Conservation (phyloP, 2,329 filamentous ascomycete species). For the Taxawa tesnikishii region DNA sequence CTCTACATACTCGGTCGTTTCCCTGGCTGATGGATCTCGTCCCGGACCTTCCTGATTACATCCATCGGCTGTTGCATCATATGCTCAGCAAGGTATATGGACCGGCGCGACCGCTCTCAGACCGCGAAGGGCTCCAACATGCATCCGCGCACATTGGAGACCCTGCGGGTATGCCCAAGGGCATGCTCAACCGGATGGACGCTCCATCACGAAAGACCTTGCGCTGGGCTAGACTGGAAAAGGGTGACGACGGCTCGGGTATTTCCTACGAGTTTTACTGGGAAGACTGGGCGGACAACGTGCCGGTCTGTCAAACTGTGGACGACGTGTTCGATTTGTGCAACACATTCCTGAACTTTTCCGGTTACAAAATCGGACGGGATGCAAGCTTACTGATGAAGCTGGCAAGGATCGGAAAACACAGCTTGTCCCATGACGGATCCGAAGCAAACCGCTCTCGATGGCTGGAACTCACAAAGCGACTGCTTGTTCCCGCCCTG, state of each 20-base stretch:
- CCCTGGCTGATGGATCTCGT: slow-evolving; percentile 80
- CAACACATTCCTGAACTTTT: slow-evolving; percentile 69
- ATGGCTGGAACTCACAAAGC: slow-evolving; percentile 76
- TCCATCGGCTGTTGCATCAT: slow-evolving; percentile 77
- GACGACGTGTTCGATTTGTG: slow-evolving; percentile 87
- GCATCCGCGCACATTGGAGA: slow-evolving; percentile 43
- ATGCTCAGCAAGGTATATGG: slow-evolving; percentile 66
- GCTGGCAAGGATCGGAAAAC: slow-evolving; percentile 70
- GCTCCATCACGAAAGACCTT: slow-evolving; percentile 55
- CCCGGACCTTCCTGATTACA: slow-evolving; percentile 64
- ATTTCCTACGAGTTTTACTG: slow-evolving; percentile 85
- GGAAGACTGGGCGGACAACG: slow-evolving; percentile 91
- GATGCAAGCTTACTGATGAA: slow-evolving; percentile 70
- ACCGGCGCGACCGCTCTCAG: slow-evolving; percentile 33
- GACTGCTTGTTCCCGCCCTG: slow-evolving; percentile 75
- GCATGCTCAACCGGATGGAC: slow-evolving; percentile 47
- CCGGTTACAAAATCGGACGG: slow-evolving; percentile 80
- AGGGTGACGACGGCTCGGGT: slow-evolving; percentile 58
- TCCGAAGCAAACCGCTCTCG: slow-evolving; percentile 60
- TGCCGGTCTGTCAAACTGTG: slow-evolving; percentile 79
- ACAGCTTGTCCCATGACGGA: slow-evolving; percentile 57
- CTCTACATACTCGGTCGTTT: slow-evolving; percentile 86
- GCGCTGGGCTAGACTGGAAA: slow-evolving; percentile 76
- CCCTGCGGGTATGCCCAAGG: slow-evolving; percentile 56
- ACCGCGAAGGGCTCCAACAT: slow-evolving; percentile 30